Evolutionary conservation across 495 filamentous ascomycete species (phyloP), one percentile per base, ranked within the genome.

Genomic region (Aspergillus nanangensis): DNA sequence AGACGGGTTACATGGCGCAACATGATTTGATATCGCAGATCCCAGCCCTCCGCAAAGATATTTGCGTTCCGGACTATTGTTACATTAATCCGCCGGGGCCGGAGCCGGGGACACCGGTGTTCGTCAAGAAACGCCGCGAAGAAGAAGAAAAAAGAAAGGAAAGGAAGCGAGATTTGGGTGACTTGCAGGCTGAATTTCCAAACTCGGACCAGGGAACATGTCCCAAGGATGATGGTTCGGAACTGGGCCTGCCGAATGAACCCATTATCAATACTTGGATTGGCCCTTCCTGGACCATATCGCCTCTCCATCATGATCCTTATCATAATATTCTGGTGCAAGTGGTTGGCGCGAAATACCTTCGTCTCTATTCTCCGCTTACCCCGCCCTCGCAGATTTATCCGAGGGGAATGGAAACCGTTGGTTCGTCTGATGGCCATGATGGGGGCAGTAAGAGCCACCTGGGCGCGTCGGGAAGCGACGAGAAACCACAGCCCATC

Each of bases 291-390:
- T 84, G 82, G 36, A 97, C 93, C 2, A 90, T 96, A 32, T 94
- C 88, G 0, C 93, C 94, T 4, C 66, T 96, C 15, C 93, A 98
- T 61, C 92, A 88, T 17, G 93, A 98, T 57, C 88, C 90, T 2
- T 90, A 96, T 58, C 86, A 96, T 56, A 98, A 98, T 55, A 79
- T 97, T 24, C 77, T 98, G 9, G 81, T 84, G 15, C 93, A 97
- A 59, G 86, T 96, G 0, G 88, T 95, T 0, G 93, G 93, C 0
- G 74, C 79, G 33, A 98, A 98, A 62, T 98, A 96, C 58, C 70
- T 98, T 22, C 74, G 92, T 2, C 72, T 97, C 4, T 98, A 96
- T 65, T 72, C 82, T 3, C 89, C 92, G 0, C 54, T 57, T 59
- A 86, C 65, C 70, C 78, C 50, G 17, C 65, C 67, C 2, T 66